These are phyloP conservation scores for Trypanosoma vivax DNA, from an alignment of 208 protist species.

Conservation along the genomic window DNA sequence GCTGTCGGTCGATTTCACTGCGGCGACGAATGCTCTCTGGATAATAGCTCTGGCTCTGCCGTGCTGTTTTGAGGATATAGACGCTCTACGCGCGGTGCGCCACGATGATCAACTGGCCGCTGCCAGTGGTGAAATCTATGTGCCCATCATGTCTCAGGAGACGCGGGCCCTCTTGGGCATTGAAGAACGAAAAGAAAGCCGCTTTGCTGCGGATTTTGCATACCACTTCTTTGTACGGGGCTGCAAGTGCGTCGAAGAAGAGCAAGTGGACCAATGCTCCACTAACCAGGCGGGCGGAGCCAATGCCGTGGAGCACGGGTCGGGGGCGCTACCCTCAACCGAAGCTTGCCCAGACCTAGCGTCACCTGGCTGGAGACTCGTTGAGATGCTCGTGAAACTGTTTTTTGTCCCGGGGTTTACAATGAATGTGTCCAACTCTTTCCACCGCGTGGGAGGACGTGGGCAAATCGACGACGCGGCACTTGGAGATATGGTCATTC, in stretches of 20 bases:
- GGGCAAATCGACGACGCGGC: too few relatives aligned
- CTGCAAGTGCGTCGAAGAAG: neutral
- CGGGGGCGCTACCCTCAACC: too few relatives aligned
- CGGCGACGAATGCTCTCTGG: constrained; percentile 13
- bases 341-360: neutral
- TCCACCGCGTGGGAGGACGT: too few relatives aligned
- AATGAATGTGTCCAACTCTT: too few relatives aligned
- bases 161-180: constrained; percentile 3
- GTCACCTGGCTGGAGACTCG: constrained; percentile 1
- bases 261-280: too few relatives aligned
- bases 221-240: constrained; percentile 22
- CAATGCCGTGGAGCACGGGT: too few relatives aligned
- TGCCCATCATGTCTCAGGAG: constrained; percentile 12
- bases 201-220: constrained; percentile 18
- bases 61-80: constrained; percentile 23
- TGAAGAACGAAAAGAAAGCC: constrained; percentile 6
- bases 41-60: constrained; percentile 12
- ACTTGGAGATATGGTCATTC: too few relatives aligned
- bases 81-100: neutral
- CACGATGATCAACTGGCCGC: constrained; percentile 1
- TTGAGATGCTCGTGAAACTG: constrained; percentile 4
- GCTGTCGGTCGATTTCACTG: constrained; percentile 5
- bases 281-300: too few relatives aligned
- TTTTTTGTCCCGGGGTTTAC: constrained; percentile 11
- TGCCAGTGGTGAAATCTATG: neutral